Evolutionary conservation across 1,284 basidiomycete species (phyloP), one percentile per base, ranked within the genome.

Genomic region (Boletus smithii): DNA sequence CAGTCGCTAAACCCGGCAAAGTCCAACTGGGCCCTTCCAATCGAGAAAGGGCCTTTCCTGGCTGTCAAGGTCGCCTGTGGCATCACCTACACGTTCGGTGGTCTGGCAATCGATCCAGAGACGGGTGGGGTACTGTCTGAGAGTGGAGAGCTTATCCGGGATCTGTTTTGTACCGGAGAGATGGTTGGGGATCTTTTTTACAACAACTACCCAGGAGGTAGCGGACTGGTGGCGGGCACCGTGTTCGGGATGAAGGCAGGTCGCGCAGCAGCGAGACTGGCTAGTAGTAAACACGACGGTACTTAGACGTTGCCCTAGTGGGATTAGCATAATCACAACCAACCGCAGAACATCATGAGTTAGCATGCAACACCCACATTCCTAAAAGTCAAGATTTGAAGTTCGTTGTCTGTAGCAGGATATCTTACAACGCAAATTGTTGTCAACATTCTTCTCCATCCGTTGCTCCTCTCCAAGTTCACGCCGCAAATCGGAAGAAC

Each of bases 21-120:
- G 61, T 77, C 79, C 0, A 84, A 85, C 55, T 85, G 82, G 82
- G 82, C 82, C 1, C 63, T 80, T 50, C 58, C 75, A 2, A 61
- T 85, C 31, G 72, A 77, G 35, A 53, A 71, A 38, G 60, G 69
- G 8, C 81, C 80, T 1, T 81, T 81, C 57, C 68, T 84, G 56
- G 83, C 82, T 2, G 77, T 85, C 24, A 82, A 81, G 57, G 78
- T 85, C 3, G 68, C 78, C 0, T 85, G 83, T 63, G 83, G 82
- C 2, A 76, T 85, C 48, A 85, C 83, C 1, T 86, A 85, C 66
- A 86, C 81, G 3, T 86, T 84, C 65, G 83, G 83, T 1, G 82
- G 83, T 3, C 62, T 85, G 3, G 75, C 73, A 1, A 77, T 85
- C 49, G 74, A 84, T 53, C 73, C 80, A 0, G 58, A 68, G 10